Conservation (phyloP, 805 yeast genomes). For the Ogataea sp. region DNA sequence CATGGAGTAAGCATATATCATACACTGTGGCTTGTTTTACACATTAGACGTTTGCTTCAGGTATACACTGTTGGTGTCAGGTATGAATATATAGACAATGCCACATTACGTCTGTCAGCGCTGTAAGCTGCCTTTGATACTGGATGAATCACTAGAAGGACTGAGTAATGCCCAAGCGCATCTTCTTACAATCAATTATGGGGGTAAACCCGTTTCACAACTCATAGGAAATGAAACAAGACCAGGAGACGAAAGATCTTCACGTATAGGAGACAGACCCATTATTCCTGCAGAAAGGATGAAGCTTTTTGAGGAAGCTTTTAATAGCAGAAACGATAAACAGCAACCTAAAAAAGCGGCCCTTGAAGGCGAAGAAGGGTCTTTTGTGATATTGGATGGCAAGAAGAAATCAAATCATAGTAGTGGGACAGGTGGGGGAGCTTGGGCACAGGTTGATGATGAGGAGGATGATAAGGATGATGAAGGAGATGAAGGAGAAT, state of each 20-base stretch:
- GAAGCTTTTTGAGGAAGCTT: slow-evolving; percentile 27
- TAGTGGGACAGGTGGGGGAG: too few relatives aligned
- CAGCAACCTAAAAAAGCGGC: slow-evolving; percentile 2
- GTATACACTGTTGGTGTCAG: too few relatives aligned
- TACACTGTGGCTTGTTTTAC: too few relatives aligned
- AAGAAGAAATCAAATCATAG: slow-evolving; percentile 11
- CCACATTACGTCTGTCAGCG: slow-evolving; percentile 42
- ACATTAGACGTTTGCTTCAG: too few relatives aligned
- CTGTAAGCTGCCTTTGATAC: slow-evolving; percentile 48
- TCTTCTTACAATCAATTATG: slow-evolving; percentile 32
- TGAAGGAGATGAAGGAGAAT: background rate
- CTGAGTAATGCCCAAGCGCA: slow-evolving; percentile 48
- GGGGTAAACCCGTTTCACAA: slow-evolving; percentile 13
- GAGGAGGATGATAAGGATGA: background rate
- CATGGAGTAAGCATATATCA: too few relatives aligned
- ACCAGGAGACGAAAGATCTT: slow-evolving; percentile 4
- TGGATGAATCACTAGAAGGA: slow-evolving; percentile 48
- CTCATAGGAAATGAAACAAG: background rate
- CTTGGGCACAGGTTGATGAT: too few relatives aligned
- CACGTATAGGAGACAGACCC: slow-evolving; percentile 7
- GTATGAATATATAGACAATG: too few relatives aligned
- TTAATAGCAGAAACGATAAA: slow-evolving; percentile 12
- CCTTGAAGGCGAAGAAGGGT: slow-evolving; percentile 20
- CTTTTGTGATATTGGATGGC: slow-evolving; percentile 20
- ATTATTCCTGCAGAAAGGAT: slow-evolving; percentile 31